These are phyloP conservation scores for Bipolaris gigantea DNA, from an alignment of 2,329 filamentous ascomycete species.

Conservation along the genomic window DNA sequence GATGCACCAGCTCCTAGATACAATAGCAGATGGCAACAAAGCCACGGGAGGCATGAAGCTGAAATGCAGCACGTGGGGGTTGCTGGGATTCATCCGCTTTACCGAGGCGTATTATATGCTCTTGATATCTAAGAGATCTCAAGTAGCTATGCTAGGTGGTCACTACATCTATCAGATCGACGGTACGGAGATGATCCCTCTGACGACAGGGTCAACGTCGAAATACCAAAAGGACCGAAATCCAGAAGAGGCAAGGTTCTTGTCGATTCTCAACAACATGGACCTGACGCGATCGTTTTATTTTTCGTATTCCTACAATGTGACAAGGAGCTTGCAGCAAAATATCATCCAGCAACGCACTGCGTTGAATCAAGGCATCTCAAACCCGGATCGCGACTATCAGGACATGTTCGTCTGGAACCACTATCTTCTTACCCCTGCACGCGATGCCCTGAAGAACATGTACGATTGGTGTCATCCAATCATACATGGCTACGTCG, in stretches of 20 bases:
- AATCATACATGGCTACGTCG: constrained; percentile 93
- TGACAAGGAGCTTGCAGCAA: constrained; percentile 87
- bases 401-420: constrained; percentile 99
- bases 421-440: constrained; percentile 80
- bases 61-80: constrained; percentile 87
- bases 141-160: constrained; percentile 92
- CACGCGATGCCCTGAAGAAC: constrained; percentile 68
- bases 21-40: constrained; percentile 94
- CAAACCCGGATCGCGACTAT: constrained; percentile 65
- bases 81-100: constrained; percentile 93
- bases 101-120: constrained; percentile 98
- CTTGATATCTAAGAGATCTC: constrained; percentile 91
- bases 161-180: constrained; percentile 97
- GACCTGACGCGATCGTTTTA: constrained; percentile 93
- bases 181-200: constrained; percentile 84
- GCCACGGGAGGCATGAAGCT: constrained; percentile 86
- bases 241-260: constrained; percentile 84
- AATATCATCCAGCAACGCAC: constrained; percentile 83
- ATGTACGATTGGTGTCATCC: constrained; percentile 95
- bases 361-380: constrained; percentile 66
- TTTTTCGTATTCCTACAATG: constrained; percentile 97
- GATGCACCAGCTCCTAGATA: constrained; percentile 89
- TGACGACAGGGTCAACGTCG: constrained; percentile 70
- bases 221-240: constrained; percentile 79
- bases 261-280: constrained; percentile 85